Percentiles rank a stretch among this genome's conserved stretches.
phyloP scores from a whole-genome alignment of 768 basidiomycete genomes.

The Nevesoporus exiguus region DNA sequence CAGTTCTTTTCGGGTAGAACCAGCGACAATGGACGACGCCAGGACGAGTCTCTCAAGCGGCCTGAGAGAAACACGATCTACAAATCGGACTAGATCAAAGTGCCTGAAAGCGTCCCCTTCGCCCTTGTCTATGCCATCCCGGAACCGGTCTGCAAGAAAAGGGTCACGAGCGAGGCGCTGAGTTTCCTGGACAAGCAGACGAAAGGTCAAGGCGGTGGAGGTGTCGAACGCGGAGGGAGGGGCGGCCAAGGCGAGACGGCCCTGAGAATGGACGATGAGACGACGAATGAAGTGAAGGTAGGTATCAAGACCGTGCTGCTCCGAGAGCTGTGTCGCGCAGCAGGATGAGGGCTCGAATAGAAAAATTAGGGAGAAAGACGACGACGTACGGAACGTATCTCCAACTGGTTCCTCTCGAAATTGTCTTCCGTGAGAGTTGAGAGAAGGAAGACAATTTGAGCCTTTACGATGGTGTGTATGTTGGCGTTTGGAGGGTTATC shows the following conservation, averaged over 20 bases:
- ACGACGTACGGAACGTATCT: constrained; percentile 86
- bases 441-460: constrained; percentile 96
- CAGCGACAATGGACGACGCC: constrained; percentile 67
- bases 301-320: constrained; percentile 95
- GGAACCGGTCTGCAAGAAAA: constrained; percentile 84
- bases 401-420: constrained; percentile 88
- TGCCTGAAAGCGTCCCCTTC: constrained; percentile 80
- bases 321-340: constrained; percentile 67
- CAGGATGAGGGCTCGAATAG: constrained; percentile 8
- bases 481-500: constrained; percentile 81
- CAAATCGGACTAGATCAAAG: constrained; percentile 81
- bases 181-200: constrained; percentile 82
- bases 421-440: constrained; percentile 96
- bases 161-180: constrained; percentile 89
- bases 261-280: constrained; percentile 84
- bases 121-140: constrained; percentile 85
- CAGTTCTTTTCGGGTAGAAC: constrained; percentile 58
- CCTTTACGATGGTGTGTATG: constrained; percentile 90
- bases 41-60: constrained; percentile 79
- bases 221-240: constrained; percentile 67
- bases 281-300: constrained; percentile 97
- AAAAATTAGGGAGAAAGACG: constrained; percentile 13
- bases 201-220: constrained; percentile 77
- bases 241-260: constrained; percentile 56
- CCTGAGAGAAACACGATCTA: constrained; percentile 75